Base-by-base conservation (phyloP, 371 early-diverging fungal species). In the Quaeritorhiza haematococci region DNA sequence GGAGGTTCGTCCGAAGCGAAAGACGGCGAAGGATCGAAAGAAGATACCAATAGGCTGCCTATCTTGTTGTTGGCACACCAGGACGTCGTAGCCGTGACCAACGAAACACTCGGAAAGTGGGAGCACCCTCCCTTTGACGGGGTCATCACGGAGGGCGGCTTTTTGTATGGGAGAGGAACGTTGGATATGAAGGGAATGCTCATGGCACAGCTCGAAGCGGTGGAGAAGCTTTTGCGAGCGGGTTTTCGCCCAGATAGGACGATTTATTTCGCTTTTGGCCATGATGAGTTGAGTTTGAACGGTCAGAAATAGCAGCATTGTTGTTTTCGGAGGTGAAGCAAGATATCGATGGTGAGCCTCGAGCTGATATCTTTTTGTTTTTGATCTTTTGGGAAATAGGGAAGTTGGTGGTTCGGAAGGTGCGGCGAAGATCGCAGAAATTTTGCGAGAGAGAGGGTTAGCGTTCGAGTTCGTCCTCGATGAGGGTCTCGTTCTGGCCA, bases 281-380 rank as follows among this genome's bases (percentile, higher is more conserved):
- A 68, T 42, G 74, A 74, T 49, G 74, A 74, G 41, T 72, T 72
- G 53, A 72, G 71, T 59, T n/a, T n/a, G n/a, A n/a, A n/a, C n/a
- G n/a, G n/a, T n/a, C n/a, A n/a, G n/a, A n/a, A n/a, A n/a, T n/a
- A n/a, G n/a, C n/a, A n/a, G n/a, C n/a, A n/a, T n/a, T n/a, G n/a
- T n/a, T n/a, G n/a, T n/a, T n/a, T n/a, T n/a, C n/a, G n/a, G n/a
- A n/a, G n/a, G n/a, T n/a, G n/a, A n/a, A n/a, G n/a, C n/a, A n/a
- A n/a, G n/a, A n/a, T n/a, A n/a, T n/a, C n/a, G n/a, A n/a, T n/a
- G n/a, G n/a, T n/a, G n/a, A n/a, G n/a, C n/a, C n/a, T n/a, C n/a
- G n/a, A n/a, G n/a, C n/a, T n/a, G n/a, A n/a, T n/a, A n/a, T n/a
- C n/a, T n/a, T n/a, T n/a, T n/a, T n/a, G n/a, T n/a, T n/a, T n/a